Base-by-base conservation (phyloP, 108 stramenopile genomes). In the Licmophora abbreviata region DNA sequence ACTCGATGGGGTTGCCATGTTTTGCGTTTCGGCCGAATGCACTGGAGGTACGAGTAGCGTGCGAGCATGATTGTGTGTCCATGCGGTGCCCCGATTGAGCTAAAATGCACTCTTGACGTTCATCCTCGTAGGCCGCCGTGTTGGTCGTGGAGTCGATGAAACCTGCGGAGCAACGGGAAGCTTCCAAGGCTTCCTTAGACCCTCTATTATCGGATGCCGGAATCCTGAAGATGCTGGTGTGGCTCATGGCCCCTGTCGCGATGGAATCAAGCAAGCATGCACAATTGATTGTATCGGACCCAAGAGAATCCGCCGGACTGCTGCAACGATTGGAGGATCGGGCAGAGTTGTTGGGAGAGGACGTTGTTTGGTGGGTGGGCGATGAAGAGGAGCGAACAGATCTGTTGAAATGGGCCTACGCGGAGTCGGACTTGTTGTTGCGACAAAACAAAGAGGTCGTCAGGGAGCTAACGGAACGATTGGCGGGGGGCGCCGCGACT, bases 1-100 rank as follows among this genome's bases (percentile, higher is more conserved):
- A 97, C 54, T 53, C 58, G 14, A 71, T 93, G 14, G 96, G 96
- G 27, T 51, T 95, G 48, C 95, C 96, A n/a, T 86, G 86, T 44
- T 97, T 94, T 79, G 84, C 90, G 36, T 97, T 94, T 48, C 80
- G 83, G 53, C 90, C 94, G 15, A 95, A 93, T 53, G 88, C 89
- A 23, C 59, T 90, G 44, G 96, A 97, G n/a, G n/a, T n/a, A n/a
- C n/a, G n/a, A 77, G n/a, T n/a, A n/a, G n/a, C n/a, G n/a, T n/a
- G 85, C 75, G 22, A 28, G 51, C 29, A 40, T 53, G 48, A 28
- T 62, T 37, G 38, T 62, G 6, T 38, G 32, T 47, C 29, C 32
- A 42, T 23, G 43, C 54, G 18, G 20, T n/a, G n/a, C n/a, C 41
- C n/a, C 9, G 29, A 45, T 31, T 45, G 49, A 32, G 41, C 26